Conservation (phyloP, 768 basidiomycete genomes). For the Mycena vitilis region DNA sequence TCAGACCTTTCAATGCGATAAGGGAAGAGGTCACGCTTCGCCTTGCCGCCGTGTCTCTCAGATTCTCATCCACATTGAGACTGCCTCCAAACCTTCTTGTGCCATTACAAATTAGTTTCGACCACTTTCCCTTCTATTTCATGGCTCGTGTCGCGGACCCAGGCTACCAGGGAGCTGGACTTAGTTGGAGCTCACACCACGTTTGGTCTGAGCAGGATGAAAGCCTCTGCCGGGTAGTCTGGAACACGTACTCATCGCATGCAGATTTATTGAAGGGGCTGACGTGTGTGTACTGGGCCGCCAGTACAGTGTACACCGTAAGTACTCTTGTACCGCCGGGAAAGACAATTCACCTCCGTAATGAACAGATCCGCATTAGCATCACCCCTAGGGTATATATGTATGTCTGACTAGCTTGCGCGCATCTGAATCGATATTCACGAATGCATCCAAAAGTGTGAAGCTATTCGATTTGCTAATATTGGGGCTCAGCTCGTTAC, state of each 20-base stretch:
- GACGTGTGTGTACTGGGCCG: not conserved
- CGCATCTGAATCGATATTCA: no score
- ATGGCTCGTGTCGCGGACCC: not conserved
- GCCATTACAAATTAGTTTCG: not conserved
- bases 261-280: not conserved
- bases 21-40: not conserved
- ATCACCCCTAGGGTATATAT: no score
- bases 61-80: not conserved
- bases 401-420: not conserved
- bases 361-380: no score
- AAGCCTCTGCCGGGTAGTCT: not conserved
- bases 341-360: not conserved
- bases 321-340: not conserved
- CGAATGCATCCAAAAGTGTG: no score
- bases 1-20: no score
- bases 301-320: not conserved
- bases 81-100: not conserved
- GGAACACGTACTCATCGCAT: not conserved
- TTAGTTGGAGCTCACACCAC: no score
- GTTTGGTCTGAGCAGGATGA: no score
- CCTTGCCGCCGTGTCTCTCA: not conserved
- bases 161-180: not conserved
- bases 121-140: not conserved
- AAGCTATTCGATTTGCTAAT: no score
- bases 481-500: no score